Conservation (phyloP, 2,329 filamentous ascomycete genomes). For the Pseudocercospora cruenta region DNA sequence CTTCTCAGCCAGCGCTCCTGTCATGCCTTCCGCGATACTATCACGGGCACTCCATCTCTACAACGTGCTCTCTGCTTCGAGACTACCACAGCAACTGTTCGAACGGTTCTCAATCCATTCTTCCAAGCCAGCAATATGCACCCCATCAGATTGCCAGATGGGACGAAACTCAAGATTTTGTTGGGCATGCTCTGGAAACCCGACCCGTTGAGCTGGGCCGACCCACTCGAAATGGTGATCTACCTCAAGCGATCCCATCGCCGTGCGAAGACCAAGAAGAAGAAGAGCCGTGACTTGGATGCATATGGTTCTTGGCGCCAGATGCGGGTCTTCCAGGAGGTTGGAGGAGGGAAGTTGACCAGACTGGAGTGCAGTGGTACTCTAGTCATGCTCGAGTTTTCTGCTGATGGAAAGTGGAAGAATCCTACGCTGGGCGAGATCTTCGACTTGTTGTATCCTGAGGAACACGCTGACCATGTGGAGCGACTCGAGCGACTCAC, state of each 20-base stretch:
- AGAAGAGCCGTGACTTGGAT: not conserved
- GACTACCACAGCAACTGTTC: not conserved
- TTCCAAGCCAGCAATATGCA: not conserved
- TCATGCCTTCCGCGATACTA: not conserved
- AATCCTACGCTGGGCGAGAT: not conserved
- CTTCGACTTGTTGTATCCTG: not conserved
- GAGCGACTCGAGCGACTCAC: no score
- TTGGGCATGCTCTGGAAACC: no score
- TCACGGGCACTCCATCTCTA: not conserved
- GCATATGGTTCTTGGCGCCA: not conserved
- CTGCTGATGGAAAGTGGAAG: not conserved
- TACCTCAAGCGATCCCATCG: not conserved
- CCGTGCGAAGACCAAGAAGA: not conserved
- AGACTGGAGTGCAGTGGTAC: not conserved
- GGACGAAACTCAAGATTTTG: not conserved
- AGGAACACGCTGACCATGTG: not conserved
- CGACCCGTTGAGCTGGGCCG: no score
- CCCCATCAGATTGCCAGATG: not conserved
- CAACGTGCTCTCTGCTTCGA: not conserved
- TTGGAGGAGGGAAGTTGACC: not conserved
- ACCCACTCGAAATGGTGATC: not conserved
- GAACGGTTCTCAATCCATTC: not conserved
- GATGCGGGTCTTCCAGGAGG: not conserved
- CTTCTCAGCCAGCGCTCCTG: not conserved
- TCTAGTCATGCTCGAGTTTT: not conserved